Conservation (phyloP, 495 filamentous ascomycete species). For the Aspergillus nidulans region DNA sequence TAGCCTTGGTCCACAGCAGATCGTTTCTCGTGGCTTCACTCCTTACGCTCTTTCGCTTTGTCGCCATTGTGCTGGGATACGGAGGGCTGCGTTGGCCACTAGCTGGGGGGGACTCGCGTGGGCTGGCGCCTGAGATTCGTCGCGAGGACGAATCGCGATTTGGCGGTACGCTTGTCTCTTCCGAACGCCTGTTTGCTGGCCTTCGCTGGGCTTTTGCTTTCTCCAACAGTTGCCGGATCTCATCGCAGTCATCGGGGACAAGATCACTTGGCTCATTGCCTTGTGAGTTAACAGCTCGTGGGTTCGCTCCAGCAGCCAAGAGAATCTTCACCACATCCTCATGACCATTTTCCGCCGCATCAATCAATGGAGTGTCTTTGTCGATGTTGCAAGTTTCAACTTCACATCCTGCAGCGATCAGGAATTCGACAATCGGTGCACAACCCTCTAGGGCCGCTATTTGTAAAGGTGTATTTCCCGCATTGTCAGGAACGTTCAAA, state of each 20-base stretch:
- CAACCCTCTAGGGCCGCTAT: slow-evolving; percentile 82
- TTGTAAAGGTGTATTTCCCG: slow-evolving; percentile 89
- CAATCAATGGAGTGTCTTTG: slow-evolving; percentile 88
- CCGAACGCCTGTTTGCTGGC: slow-evolving; percentile 56
- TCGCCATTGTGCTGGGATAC: slow-evolving; percentile 26
- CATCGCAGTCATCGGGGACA: slow-evolving; percentile 65
- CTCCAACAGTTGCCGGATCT: slow-evolving; percentile 45
- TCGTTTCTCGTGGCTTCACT: slow-evolving; percentile 59
- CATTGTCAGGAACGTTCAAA: slow-evolving; percentile 85
- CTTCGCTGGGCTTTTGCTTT: slow-evolving; percentile 43
- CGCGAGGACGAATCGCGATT: slow-evolving; percentile 62
- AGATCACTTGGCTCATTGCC: slow-evolving; percentile 85
- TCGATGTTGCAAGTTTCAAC: slow-evolving; percentile 77
- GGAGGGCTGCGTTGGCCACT: slow-evolving; percentile 45
- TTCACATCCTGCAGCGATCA: slow-evolving; percentile 77
- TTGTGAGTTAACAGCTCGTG: slow-evolving; percentile 76
- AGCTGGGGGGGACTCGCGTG: slow-evolving; percentile 56
- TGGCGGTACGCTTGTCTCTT: slow-evolving; percentile 49
- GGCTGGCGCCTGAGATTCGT: slow-evolving; percentile 61
- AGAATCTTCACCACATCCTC: slow-evolving; percentile 83
- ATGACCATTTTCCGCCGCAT: slow-evolving; percentile 93
- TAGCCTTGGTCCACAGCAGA: slow-evolving; percentile 57
- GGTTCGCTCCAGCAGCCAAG: slow-evolving; percentile 82
- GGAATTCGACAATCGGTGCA: slow-evolving; percentile 64
- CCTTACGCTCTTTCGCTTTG: slow-evolving; percentile 51